These are phyloP conservation scores for Botrytis elliptica DNA, from an alignment of 2,329 filamentous ascomycete species.

Conservation along the genomic window DNA sequence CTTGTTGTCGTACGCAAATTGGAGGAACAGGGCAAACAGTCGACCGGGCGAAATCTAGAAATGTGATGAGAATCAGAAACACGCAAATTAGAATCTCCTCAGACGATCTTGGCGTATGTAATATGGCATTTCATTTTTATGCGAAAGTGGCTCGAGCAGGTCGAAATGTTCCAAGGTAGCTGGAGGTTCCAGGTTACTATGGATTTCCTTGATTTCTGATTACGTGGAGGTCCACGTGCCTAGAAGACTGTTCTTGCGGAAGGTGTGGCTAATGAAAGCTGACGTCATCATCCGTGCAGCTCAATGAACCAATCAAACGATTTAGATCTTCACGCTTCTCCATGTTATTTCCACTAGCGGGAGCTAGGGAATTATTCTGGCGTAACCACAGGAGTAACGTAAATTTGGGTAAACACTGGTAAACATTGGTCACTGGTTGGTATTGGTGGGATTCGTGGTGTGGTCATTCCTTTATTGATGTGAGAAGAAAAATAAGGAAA, in stretches of 20 bases:
- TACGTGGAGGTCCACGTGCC: neutral
- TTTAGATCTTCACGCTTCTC: neutral
- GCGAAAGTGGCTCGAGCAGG: constrained; percentile 5
- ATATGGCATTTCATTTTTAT: neutral
- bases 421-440: neutral
- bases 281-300: constrained; percentile 1
- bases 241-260: neutral
- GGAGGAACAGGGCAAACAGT: neutral
- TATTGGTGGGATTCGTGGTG: neutral
- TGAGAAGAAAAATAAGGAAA: neutral
- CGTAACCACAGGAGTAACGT: neutral
- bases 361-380: neutral
- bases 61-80: neutral
- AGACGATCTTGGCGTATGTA: constrained; percentile 10
- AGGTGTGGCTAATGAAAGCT: neutral
- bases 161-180: neutral
- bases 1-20: neutral
- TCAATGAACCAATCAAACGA: neutral
- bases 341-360: constrained; percentile 1
- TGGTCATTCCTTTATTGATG: neutral
- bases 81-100: neutral
- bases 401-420: neutral
- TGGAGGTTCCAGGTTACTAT: no score
- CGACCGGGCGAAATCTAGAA: neutral
- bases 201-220: neutral